Evolutionary conservation across 495 filamentous ascomycete genomes (phyloP), one percentile per base, ranked within the genome.

Genomic region (Penicillium coprophilum): DNA sequence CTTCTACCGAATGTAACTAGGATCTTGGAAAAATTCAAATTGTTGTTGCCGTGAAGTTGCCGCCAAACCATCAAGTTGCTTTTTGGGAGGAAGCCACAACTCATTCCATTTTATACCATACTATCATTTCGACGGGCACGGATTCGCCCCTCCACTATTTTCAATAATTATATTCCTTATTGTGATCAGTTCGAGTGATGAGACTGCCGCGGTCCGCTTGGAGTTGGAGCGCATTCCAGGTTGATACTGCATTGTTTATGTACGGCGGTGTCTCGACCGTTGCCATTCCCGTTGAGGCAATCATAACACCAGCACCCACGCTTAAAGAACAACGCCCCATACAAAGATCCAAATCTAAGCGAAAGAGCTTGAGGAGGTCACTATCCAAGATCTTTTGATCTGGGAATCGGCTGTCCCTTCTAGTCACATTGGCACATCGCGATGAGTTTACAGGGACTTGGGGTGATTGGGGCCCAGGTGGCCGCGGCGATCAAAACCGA

Each of bases 391-490:
- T 61, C 39, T 58, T 59, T 21, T 59, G 55, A 64, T 31, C 30
- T 21, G 31, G 39, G n/a, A 39, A 17, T 8, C 31, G 46, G 32
- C 13, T 21, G 12, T 31, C 31, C 43, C 43, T 4, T 51, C n/a
- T 7, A 32, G 8, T 40, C 32, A 8, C 21, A 21, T 28, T 38
- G 32, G 8, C 21, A 20, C 30, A 28, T 31, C 58, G 41, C 49
- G 9, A 69, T 69, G 66, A 67, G 64, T 58, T 53, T 69, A 41
- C 66, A 69, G 55, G 66, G 66, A 21, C 64, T 69, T 23, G 66
- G 66, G n/a, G 66, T 69, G 41, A 69, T 69, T 56, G 66, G 66
- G 58, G 66, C 66, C 45, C 66, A 69, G 55, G 66, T 69, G 56
- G 64, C 66, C 49, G 61, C 60, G 17, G 64, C 66, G 1, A 56